Base-by-base conservation (phyloP, 768 basidiomycete genomes). In the Cystobasidiopsis lactophilus region DNA sequence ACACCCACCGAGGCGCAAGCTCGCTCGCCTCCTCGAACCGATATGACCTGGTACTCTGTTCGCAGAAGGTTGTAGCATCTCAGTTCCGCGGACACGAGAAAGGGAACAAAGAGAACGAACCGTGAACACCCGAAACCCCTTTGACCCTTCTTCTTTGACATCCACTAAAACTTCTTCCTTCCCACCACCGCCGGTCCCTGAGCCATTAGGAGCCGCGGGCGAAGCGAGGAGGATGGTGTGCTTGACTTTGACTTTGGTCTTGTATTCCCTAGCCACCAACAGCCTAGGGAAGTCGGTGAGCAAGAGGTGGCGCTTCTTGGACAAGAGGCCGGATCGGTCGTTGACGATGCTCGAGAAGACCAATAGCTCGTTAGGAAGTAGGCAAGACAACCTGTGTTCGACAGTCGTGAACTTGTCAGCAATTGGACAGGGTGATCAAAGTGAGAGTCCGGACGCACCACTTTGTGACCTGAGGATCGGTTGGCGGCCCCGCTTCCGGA, bases 271-370 rank as follows among this genome's bases (percentile, higher is more conserved):
- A 48, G 57, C 52, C 49, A 57, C 57, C 5, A 61, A 43, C 33
- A 61, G 51, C 13, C 60, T 48, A 14, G 58, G 58, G 41, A 54
- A 52, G 49, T 61, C 60, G 16, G 60, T 61, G 3, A 61, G 45
- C 38, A 61, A 52, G 29, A 61, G 55, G 1, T 52, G 52, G 10
- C 60, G 54, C 9, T 56, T 46, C 40, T 59, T 61, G 18, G 46
- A 48, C 38, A 9, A 14, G 49, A 30, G 23, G 41, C 18, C 16
- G 27, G 40, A 3, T 11, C 45, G 29, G 39, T 37, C 9, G 18
- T 44, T 3, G 24, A 37, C 24, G 37, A 30, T 18, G 23, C 40
- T 14, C 19, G 38, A 26, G 50, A 59, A 47, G 43, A 61, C 41
- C 41, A 61, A 57, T 33, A 47, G 50, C 51, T 59, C 58, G 43